A percentile compares a stretch with the other conserved stretches of the same genome.
These are phyloP conservation scores for Monilinia vaccinii-corymbosi DNA, from an alignment of 2,329 filamentous ascomycete species.

Conservation along the genomic window DNA sequence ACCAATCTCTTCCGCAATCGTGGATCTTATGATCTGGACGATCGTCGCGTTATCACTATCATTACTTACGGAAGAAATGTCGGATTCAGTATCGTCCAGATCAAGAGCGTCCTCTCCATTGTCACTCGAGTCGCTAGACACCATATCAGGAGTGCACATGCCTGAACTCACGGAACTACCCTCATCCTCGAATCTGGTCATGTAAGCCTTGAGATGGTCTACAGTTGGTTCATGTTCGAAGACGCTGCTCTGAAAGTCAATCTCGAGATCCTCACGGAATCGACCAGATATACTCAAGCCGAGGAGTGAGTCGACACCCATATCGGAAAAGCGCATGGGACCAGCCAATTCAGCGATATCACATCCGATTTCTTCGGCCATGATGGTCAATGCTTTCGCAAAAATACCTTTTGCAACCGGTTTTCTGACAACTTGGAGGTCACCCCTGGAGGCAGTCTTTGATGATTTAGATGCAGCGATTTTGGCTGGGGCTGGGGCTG, in stretches of 20 bases:
- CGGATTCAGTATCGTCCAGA: neutral
- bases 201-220: slow-evolving; percentile 9
- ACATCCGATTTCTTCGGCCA: slow-evolving; percentile 47
- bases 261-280: slow-evolving; percentile 46
- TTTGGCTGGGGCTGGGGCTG: neutral
- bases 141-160: slow-evolving; percentile 4
- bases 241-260: slow-evolving; percentile 41
- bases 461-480: neutral
- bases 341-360: slow-evolving; percentile 45
- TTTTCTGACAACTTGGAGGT: slow-evolving; percentile 22
- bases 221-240: slow-evolving; percentile 31
- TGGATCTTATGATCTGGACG: slow-evolving; percentile 14
- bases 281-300: slow-evolving; percentile 45
- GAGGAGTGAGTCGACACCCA: slow-evolving; percentile 53
- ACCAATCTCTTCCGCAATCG: slow-evolving; percentile 12
- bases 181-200: slow-evolving; percentile 7
- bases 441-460: neutral
- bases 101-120: slow-evolving; percentile 1
- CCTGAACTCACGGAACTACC: neutral
- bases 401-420: slow-evolving; percentile 11
- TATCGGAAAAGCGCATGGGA: slow-evolving; percentile 44
- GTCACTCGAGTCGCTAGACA: neutral
- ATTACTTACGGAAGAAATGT: neutral
- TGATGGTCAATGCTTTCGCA: slow-evolving; percentile 40
- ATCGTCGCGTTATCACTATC: slow-evolving; percentile 1